A percentile compares a stretch with the other conserved stretches of the same genome.
phyloP scores from a whole-genome alignment of 108 stramenopile species.

The Skeletonema tropicum region DNA sequence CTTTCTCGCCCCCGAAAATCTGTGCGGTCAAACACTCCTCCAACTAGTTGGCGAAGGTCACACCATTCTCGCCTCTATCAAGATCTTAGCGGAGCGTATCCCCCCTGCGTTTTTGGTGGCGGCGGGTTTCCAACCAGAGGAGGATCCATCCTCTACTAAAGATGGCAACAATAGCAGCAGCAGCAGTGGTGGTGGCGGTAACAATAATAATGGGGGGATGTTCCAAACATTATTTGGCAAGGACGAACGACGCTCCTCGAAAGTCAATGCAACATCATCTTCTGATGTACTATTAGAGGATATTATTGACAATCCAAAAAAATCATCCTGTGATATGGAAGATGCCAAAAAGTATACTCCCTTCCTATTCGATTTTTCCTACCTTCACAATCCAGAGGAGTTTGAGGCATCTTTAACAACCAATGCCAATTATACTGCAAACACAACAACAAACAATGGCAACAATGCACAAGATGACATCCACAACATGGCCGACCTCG shows the following conservation, averaged over 20 bases:
- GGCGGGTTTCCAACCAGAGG: not conserved
- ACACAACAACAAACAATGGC: not conserved
- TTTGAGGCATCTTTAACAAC: slow-evolving; percentile 39
- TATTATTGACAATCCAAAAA: not conserved
- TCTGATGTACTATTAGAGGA: not conserved
- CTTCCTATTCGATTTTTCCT: slow-evolving; percentile 65
- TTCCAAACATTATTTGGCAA: slow-evolving; percentile 21
- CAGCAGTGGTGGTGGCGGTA: not conserved
- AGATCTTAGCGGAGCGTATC: slow-evolving; percentile 43
- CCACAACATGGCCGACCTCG: slow-evolving; percentile 43
- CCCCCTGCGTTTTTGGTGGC: slow-evolving; percentile 50
- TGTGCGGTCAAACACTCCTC: slow-evolving; percentile 71
- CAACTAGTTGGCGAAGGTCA: slow-evolving; percentile 55
- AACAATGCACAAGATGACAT: slow-evolving; percentile 6
- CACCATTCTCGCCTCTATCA: slow-evolving; percentile 56
- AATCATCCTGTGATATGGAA: slow-evolving; percentile 16
- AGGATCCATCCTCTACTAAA: not conserved
- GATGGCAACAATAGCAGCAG: not conserved
- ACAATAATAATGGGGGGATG: not conserved
- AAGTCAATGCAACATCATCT: not conserved
- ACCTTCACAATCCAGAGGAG: slow-evolving; percentile 62
- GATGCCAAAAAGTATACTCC: slow-evolving; percentile 42
- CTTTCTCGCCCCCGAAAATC: slow-evolving; percentile 48
- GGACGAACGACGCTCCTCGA: not conserved
- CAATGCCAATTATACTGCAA: not conserved